Percentiles rank a stretch among this genome's conserved stretches.
Evolutionary conservation across 1,284 basidiomycete genomes (phyloP).

Genomic region (Rhodofomes roseus): DNA sequence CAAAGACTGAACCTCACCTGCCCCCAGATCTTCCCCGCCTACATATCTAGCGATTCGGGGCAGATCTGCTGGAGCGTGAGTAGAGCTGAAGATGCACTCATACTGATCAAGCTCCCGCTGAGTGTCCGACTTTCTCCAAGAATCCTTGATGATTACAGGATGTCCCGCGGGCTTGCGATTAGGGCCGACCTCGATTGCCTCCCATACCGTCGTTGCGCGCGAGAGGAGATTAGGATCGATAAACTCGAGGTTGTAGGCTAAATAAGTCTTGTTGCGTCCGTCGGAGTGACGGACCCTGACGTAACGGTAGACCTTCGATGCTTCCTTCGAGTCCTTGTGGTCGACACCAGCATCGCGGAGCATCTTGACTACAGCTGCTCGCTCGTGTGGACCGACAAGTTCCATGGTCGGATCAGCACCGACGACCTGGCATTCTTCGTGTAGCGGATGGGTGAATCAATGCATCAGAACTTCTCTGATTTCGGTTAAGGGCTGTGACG

Average conservation of each 20-base stretch:
- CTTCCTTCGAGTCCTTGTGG: background rate
- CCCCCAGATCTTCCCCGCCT: background rate
- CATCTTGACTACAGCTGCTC: background rate
- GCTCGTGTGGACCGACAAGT: background rate
- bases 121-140: conserved; percentile 10
- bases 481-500: no score
- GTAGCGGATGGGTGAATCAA: conserved; percentile 11
- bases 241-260: background rate
- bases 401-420: conserved; percentile 9
- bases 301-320: background rate
- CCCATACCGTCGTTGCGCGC: conserved; percentile 13
- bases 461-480: no score
- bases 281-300: background rate
- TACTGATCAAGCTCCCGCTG: conserved; percentile 5
- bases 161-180: background rate
- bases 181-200: conserved; percentile 1
- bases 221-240: background rate
- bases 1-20: background rate
- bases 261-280: background rate
- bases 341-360: background rate
- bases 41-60: background rate
- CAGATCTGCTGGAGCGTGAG: background rate
- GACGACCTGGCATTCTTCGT: conserved; percentile 3
- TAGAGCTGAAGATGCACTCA: background rate
- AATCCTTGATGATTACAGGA: conserved; percentile 13